phyloP scores from a whole-genome alignment of 2,329 filamentous ascomycete species.

The Chrysosphaeria jannelii region DNA sequence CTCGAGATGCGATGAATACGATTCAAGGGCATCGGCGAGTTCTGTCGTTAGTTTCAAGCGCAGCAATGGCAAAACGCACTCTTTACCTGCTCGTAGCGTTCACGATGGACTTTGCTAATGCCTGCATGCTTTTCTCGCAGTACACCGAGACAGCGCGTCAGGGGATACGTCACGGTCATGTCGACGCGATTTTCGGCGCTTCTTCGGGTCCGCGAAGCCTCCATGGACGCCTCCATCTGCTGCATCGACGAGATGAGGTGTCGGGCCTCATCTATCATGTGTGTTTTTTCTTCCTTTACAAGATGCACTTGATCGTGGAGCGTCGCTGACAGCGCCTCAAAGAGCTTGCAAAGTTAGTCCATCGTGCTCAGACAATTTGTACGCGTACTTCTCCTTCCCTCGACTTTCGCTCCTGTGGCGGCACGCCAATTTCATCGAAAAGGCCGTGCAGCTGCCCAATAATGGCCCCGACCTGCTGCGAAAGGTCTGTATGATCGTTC shows the following conservation, averaged over 20 bases:
- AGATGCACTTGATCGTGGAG: constrained; percentile 67
- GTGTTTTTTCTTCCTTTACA: constrained; percentile 68
- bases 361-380: background rate
- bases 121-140: constrained; percentile 68
- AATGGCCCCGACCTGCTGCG: constrained; percentile 83
- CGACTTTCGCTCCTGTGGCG: constrained; percentile 67
- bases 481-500: constrained; percentile 81
- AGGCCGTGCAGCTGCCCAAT: constrained; percentile 78
- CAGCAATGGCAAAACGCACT: constrained; percentile 23
- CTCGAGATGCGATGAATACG: constrained; percentile 89
- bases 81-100: constrained; percentile 85
- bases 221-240: constrained; percentile 79
- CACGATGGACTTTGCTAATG: constrained; percentile 55
- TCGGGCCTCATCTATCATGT: constrained; percentile 69
- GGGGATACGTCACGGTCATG: constrained; percentile 52
- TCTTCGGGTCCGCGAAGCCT: constrained; percentile 21
- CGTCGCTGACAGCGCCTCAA: constrained; percentile 70
- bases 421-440: constrained; percentile 94
- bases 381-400: constrained; percentile 57
- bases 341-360: too few relatives aligned
- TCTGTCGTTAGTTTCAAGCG: constrained; percentile 18
- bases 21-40: constrained; percentile 75
- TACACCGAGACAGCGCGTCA: constrained; percentile 46
- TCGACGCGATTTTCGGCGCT: constrained; percentile 24
- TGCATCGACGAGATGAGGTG: constrained; percentile 59